Base-by-base conservation (phyloP, 1,284 basidiomycete genomes). In the Rhodotorula glutinis region DNA sequence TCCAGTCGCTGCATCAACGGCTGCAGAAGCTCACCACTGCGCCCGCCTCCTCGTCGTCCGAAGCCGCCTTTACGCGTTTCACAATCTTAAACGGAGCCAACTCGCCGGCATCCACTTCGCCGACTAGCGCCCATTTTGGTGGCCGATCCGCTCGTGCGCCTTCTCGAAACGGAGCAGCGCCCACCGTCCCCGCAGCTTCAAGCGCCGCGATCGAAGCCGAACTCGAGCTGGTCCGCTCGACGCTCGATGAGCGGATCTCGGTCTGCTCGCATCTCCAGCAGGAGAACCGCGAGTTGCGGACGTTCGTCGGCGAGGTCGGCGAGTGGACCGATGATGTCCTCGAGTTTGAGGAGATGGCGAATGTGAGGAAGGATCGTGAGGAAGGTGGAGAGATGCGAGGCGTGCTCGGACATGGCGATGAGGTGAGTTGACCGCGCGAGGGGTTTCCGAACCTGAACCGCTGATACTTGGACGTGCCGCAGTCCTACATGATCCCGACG, bases 261-360 rank as follows among this genome's bases (percentile, higher is more conserved):
- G 59, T 44, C 29, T 53, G 68, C 25, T 5, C 17, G 44, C 29
- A 52, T 4, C 33, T 62, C 14, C 49, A 55, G 25, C 27, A 21
- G 10, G 71, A 72, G 53, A 63, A 61, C 30, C 13, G 21, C 17
- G 53, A 53, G 9, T 25, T 72, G 49, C 41, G 71, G 40, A 44
- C 47, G 21, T 67, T 69, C 23, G 47, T 72, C 7, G 66, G 71
- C 30, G 62, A 72, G 43, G 66, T 72, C 17, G 66, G 53, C 25
- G 68, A 72, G 40, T 72, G 71, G 71, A 30, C 65, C 5, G 71
- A 67, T 19, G 57, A n/a, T 8, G 43, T 66, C 51, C 23, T 41
- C 19, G 64, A 62, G 17, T 30, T 41, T 41, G 62, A 60, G 11
- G 61, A 66, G 55, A 33, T 53, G 3, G 51, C 30, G 2, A n/a